Base-by-base conservation (phyloP, 2,329 filamentous ascomycete genomes). In the Pseudophaeomoniella oleicola region DNA sequence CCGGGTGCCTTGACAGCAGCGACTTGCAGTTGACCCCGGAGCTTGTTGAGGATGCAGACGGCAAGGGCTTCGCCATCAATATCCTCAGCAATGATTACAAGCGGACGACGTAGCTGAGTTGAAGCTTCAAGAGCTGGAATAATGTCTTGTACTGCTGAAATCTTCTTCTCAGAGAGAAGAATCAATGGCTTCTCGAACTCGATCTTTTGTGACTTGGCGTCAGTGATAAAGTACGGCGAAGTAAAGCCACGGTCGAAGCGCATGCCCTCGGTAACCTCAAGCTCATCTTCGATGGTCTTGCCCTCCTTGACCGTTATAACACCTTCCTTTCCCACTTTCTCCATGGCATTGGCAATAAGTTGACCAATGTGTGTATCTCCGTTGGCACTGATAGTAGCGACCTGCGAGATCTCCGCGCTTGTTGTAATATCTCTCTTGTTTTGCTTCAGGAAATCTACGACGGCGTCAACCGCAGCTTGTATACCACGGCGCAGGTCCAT, bases 221-320 rank as follows among this genome's bases (percentile, higher is more conserved):
- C 90, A 69, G 90, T 98, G 71, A 98, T 98, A 74, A 98, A 98
- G 79, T 98, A 98, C 51, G 90, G 87, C 16, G 90, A 98, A 58
- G 94, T 88, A 64, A 81, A 98, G 45, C 90, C 90, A 57, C 90
- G 88, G 75, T 98, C 90, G 69, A 98, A 98, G 64, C 90, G 86
- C 90, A 98, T 98, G 60, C 90, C 90, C 79, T 98, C 90, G 41
- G 90, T 98, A 44, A 98, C 79, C 69, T 98, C 90, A 39, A 98
- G 81, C 76, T 98, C 90, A 52, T 98, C 90, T 54, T 83, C 78
- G 57, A 93, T 80, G 42, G 90, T 96, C 81, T 96, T 98, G 60
- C 90, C 90, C 74, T 98, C 90, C 81, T 98, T 98, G 57, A 96
- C 88, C 40, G 90, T 98, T 63, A 98, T 98, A 56, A 98, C 90